Base-by-base conservation (phyloP, 2,329 filamentous ascomycete genomes). In the Epichloe scottii region DNA sequence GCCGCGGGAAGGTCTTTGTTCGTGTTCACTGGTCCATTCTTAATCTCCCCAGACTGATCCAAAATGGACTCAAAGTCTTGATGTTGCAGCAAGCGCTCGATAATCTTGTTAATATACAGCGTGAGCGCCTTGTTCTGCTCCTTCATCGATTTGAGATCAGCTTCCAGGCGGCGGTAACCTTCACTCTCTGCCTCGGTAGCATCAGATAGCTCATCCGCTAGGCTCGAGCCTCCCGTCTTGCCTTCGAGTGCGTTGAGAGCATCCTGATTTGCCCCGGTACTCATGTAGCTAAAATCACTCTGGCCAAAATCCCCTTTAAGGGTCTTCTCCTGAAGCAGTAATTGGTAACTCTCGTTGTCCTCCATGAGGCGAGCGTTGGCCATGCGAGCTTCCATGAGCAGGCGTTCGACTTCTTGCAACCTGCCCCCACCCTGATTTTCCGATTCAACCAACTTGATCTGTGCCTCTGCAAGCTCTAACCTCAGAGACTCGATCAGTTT, bases 81-180 rank as follows among this genome's bases (percentile, higher is more conserved):
- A 68, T 96, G 87, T 64, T 95, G 87, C 55, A 98, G 78, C 43
- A 98, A 80, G 51, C 93, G 86, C 66, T 93, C 93, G 65, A 98
- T 95, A 66, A 98, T 97, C 72, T 93, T 95, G 78, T 97, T 95
- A 74, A 98, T 96, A 72, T 98, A 98, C 57, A 97, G 75, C 23
- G 89, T 95, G 59, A 98, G 75, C 33, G 93, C 93, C 73, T 97
- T 97, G 75, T 98, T 97, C 72, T 95, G 85, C 65, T 95, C 91
- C 70, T 87, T 91, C 59, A 88, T 73, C 8, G 79, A 76, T 67
- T 86, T 89, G 58, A 93, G 68, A 60, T 97, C 91, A 11, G 75
- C 69, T 64, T 96, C 90, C 12, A 93, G 74, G 49, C 81, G 81
- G 60, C 84, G 84, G 57, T 79, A 76, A 45, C 70, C 71, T 51